Base-by-base conservation (phyloP, 768 basidiomycete species). In the Dioszegia crocea region DNA sequence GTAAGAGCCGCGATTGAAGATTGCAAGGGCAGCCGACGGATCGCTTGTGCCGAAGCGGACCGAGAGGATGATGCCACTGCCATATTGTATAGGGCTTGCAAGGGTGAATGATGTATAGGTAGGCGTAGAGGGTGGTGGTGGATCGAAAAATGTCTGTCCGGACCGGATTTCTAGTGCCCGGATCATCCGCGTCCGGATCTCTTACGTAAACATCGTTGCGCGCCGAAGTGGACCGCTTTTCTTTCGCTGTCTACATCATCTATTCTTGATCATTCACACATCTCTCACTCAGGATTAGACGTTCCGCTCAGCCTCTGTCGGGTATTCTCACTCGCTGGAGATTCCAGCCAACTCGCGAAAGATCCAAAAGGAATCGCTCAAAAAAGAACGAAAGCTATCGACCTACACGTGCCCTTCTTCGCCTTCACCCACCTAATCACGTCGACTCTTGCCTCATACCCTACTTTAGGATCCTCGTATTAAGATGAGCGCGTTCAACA, bases 21-120 rank as follows among this genome's bases (percentile, higher is more conserved):
- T 33, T 46, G 52, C 5, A 66, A 31, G 10, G 64, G 64, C 47
- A 66, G 26, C 43, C 64, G 14, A 0, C 61, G 36, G 17, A 52
- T 4, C 6, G 57, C 36, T 19, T 33, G 27, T 16, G 48, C 12
- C 4, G 48, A 41, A 4, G 57, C 9, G 8, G 57, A 52, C 4
- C 47, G 11, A 14, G 57, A 41, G 12, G 57, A 36, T 6, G 30
- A n/a, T 45, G 16, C 14, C n/a, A 16, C 11, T 44, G 12, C 17
- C 19, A 23, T 23, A 31, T 12, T 38, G 36, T 49, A 39, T 23
- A 39, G n/a, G 56, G 16, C 4, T 46, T 8, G 19, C 4, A 24
- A 46, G 45, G 17, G 24, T 30, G 33, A 30, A 27, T 8, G 40
- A 43, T 33, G 33, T 1, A 36, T 8, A 3, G 49, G 29, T 19